These are phyloP conservation scores for Lagenidium sp. DNA, from an alignment of 352 stramenopile genomes.

Conservation along the genomic window DNA sequence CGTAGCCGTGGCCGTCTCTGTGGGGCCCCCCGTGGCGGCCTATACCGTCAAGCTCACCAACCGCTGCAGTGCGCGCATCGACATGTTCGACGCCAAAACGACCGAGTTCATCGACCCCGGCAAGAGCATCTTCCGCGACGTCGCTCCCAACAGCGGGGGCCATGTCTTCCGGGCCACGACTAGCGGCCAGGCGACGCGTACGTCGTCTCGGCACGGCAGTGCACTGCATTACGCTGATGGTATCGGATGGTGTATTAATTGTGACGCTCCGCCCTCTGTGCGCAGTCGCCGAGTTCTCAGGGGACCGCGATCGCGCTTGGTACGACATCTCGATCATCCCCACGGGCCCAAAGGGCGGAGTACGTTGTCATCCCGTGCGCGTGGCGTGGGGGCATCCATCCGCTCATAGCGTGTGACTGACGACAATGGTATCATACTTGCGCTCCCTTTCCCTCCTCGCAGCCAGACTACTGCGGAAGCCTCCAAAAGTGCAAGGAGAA, in stretches of 20 bases:
- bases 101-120: slow-evolving; percentile 24
- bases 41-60: slow-evolving; percentile 42
- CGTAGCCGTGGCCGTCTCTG: background rate
- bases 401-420: no score
- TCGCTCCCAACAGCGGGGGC: slow-evolving; percentile 25
- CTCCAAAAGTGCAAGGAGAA: slow-evolving; percentile 37
- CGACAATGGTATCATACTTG: no score
- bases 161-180: slow-evolving; percentile 41
- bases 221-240: background rate
- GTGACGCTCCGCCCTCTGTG: background rate
- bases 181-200: slow-evolving; percentile 31
- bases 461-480: slow-evolving; percentile 41
- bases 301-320: slow-evolving; percentile 36
- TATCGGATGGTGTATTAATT: slow-evolving; percentile 2
- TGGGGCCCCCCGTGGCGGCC: background rate
- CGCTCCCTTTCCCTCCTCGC: background rate
- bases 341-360: slow-evolving; percentile 38
- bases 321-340: slow-evolving; percentile 80
- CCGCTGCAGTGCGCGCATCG: slow-evolving; percentile 28
- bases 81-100: slow-evolving; percentile 34
- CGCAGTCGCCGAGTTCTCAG: slow-evolving; percentile 63
- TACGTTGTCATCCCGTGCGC: slow-evolving; percentile 20
- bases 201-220: slow-evolving; percentile 10
- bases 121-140: slow-evolving; percentile 17
- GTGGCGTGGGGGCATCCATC: no score